Evolutionary conservation across 2,329 filamentous ascomycete species (phyloP).

Genomic region (Gremmenia infestans): DNA sequence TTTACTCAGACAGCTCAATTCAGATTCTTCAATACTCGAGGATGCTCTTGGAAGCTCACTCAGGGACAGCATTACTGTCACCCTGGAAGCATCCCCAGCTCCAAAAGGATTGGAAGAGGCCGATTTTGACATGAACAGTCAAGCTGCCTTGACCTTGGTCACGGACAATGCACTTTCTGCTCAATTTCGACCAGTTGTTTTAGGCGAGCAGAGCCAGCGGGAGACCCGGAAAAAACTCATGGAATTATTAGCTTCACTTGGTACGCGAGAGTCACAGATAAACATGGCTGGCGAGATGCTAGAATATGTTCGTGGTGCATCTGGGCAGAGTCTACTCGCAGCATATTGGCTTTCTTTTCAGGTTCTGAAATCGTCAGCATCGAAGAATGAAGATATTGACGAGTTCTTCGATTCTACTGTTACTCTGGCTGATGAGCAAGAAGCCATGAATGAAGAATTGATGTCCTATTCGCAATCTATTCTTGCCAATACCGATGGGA

Average conservation of each 20-base stretch:
- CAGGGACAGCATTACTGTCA: conserved; percentile 62
- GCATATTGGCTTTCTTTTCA: conserved; percentile 78
- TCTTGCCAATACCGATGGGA: conserved; percentile 48
- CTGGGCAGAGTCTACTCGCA: conserved; percentile 57
- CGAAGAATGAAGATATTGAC: conserved; percentile 51
- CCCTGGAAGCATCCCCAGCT: conserved; percentile 17
- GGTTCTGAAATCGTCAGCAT: conserved; percentile 56
- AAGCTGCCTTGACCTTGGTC: conserved; percentile 26
- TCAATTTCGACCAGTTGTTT: conserved; percentile 55
- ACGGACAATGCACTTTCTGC: conserved; percentile 14
- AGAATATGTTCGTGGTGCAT: conserved; percentile 53
- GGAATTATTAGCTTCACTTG: conserved; percentile 52
- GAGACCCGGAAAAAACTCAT: conserved; percentile 53
- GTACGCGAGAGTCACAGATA: conserved; percentile 53
- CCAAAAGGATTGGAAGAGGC: conserved; percentile 24
- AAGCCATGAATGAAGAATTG: conserved; percentile 55
- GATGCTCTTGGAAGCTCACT: conserved; percentile 63
- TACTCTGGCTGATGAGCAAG: conserved; percentile 35
- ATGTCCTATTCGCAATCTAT: conserved; percentile 57
- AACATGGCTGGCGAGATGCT: conserved; percentile 62
- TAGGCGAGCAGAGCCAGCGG: conserved; percentile 62
- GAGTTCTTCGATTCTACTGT: conserved; percentile 59
- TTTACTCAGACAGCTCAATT: conserved; percentile 57
- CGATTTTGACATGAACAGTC: conserved; percentile 26
- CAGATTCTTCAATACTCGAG: conserved; percentile 62